A percentile compares a stretch with the other conserved stretches of the same genome.
phyloP scores from a whole-genome alignment of 78 protist genomes.

The Monocercomonoides exilis region DNA sequence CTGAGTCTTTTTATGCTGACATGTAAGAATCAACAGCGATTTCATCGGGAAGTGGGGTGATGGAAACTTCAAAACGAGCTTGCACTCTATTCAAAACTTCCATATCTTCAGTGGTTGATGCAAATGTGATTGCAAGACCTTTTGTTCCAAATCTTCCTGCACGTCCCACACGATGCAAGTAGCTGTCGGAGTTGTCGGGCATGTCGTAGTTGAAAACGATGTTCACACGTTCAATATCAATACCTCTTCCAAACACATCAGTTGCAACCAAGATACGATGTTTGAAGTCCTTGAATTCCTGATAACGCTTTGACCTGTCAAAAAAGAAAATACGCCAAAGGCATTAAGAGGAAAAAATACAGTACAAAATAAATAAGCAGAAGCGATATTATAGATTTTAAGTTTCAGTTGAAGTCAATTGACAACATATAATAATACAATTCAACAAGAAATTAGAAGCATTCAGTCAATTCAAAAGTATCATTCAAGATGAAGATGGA shows the following conservation, averaged over 20 bases:
- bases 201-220: slow-evolving; percentile 97
- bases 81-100: slow-evolving; percentile 73
- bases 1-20: slow-evolving; percentile 37
- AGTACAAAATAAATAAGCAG: background rate
- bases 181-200: slow-evolving; percentile 83
- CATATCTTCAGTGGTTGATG: slow-evolving; percentile 61
- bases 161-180: slow-evolving; percentile 95
- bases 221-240: slow-evolving; percentile 95
- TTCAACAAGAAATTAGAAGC: background rate
- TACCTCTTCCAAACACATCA: slow-evolving; percentile 93
- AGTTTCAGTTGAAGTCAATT: too few species aligned
- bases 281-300: slow-evolving; percentile 85
- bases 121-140: slow-evolving; percentile 95
- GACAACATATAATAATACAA: too few species aligned
- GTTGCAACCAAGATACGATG: slow-evolving; percentile 92
- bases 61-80: slow-evolving; percentile 76
- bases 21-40: slow-evolving; percentile 72
- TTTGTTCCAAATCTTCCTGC: slow-evolving; percentile 99
- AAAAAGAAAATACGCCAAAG: background rate
- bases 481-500: background rate
- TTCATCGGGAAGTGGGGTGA: slow-evolving; percentile 64
- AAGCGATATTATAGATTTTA: too few species aligned
- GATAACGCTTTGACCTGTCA: slow-evolving; percentile 52
- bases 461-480: background rate
- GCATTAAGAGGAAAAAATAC: background rate